Conservation (phyloP, 495 filamentous ascomycete genomes). For the Neurospora sp. region DNA sequence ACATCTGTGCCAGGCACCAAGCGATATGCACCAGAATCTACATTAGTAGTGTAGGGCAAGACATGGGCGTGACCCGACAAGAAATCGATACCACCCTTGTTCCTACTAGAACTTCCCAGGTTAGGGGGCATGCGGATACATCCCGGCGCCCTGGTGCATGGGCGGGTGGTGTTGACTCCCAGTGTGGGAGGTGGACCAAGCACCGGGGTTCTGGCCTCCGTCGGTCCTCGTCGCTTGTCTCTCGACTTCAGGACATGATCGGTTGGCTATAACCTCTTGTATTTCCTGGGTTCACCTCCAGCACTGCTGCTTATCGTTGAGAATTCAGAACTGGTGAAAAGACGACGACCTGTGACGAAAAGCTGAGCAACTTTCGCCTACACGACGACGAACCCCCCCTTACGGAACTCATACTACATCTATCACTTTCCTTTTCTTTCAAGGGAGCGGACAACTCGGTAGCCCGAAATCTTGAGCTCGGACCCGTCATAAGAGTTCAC, state of each 20-base stretch:
- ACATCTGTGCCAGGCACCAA: not conserved
- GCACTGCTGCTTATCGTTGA: not conserved
- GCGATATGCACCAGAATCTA: not conserved
- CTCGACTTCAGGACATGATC: not conserved
- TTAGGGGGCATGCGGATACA: slow-evolving; percentile 15
- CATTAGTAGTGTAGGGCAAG: not conserved
- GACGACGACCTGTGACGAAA: not conserved
- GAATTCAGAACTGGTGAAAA: not conserved
- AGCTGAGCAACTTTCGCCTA: not conserved
- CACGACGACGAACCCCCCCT: not conserved
- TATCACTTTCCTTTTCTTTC: not conserved
- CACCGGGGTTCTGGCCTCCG: not conserved
- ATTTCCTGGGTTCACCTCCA: not conserved
- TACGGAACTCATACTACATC: not conserved
- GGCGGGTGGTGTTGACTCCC: not conserved
- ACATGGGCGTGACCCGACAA: not conserved
- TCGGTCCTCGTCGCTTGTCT: not conserved
- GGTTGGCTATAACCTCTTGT: not conserved
- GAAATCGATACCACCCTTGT: slow-evolving; percentile 6
- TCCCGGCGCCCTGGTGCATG: slow-evolving; percentile 17
- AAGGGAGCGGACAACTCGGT: not conserved
- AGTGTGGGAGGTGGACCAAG: not conserved
- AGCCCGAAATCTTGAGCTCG: not conserved
- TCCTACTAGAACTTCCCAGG: slow-evolving; percentile 8
- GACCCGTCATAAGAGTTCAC: not conserved